Conservation (phyloP, 495 filamentous ascomycete genomes). For the Ramalina peruviana region DNA sequence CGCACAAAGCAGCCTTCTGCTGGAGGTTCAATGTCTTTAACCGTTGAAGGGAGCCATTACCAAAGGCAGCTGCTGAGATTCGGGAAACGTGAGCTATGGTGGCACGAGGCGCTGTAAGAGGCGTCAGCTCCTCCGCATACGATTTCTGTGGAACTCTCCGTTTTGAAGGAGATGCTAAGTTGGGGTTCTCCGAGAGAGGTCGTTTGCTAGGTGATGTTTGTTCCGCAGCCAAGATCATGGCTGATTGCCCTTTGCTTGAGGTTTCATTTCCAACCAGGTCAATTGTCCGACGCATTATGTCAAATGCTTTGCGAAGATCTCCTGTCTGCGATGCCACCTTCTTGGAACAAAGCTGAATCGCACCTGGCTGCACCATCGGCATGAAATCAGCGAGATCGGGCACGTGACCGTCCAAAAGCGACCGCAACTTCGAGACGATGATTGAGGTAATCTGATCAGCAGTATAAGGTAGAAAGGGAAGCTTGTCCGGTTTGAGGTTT, state of each 20-base stretch:
- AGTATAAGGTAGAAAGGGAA: conserved; percentile 88
- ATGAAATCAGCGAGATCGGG: conserved; percentile 35
- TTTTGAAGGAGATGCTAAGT: conserved; percentile 44
- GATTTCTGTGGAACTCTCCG: conserved; percentile 26
- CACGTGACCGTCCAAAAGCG: conserved; percentile 41
- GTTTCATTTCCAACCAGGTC: conserved; percentile 82
- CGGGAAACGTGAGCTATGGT: conserved; percentile 82
- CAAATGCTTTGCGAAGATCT: conserved; percentile 89
- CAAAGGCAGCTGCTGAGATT: conserved; percentile 72
- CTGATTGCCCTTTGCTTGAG: conserved; percentile 28
- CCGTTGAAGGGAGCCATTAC: conserved; percentile 68
- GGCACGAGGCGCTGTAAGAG: conserved; percentile 73
- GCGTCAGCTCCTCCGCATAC: conserved; percentile 40
- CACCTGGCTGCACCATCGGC: conserved; percentile 85
- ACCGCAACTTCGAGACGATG: conserved; percentile 68
- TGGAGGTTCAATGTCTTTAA: conserved; percentile 83
- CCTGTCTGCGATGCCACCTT: conserved; percentile 90
- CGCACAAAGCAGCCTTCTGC: conserved; percentile 89
- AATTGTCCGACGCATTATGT: conserved; percentile 78
- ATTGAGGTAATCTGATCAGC: conserved; percentile 79
- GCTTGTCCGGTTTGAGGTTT: conserved; percentile 73
- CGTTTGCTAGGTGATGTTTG: conserved; percentile 37
- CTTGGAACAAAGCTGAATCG: conserved; percentile 82
- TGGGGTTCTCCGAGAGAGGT: conserved; percentile 54
- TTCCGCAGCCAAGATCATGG: conserved; percentile 13